Evolutionary conservation across 2,329 filamentous ascomycete species (phyloP).

Genomic region (Penicillium brevicompactum): DNA sequence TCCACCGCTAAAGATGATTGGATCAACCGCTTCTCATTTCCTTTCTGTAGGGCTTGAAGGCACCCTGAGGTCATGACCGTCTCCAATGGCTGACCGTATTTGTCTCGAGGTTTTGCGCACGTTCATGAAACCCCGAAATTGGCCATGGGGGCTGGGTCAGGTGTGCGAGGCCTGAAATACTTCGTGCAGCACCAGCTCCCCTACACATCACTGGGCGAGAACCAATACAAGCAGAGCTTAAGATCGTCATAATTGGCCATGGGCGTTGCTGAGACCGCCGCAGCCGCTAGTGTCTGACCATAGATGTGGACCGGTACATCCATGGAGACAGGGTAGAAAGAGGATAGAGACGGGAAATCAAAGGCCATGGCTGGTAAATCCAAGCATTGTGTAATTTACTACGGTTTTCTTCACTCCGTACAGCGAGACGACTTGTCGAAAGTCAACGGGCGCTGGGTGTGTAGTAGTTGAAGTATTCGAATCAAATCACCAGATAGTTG

Average conservation of each 20-base stretch:
- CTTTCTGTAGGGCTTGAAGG: conserved; percentile 1
- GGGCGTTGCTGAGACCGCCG: neutral
- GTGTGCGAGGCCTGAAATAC: neutral
- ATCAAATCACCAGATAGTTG: neutral
- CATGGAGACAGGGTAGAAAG: neutral
- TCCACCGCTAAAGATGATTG: conserved; percentile 23
- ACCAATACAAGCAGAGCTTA: neutral
- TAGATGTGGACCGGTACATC: conserved; percentile 2
- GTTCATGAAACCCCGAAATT: neutral
- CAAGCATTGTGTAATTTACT: neutral
- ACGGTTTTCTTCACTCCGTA: neutral
- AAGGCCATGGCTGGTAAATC: neutral
- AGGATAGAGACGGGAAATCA: neutral
- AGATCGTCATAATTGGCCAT: conserved; percentile 5
- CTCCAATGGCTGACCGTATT: neutral
- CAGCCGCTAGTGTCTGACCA: conserved; percentile 9
- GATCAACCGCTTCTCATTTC: conserved; percentile 13
- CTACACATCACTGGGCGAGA: conserved; percentile 1
- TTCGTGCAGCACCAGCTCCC: neutral
- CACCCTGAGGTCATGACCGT: neutral
- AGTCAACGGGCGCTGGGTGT: neutral
- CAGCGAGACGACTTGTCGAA: neutral
- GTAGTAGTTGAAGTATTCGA: neutral
- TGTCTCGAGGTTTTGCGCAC: neutral
- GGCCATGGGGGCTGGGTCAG: neutral